Evolutionary conservation across 2,329 filamentous ascomycete genomes (phyloP).

Genomic region (Claviceps monticola): DNA sequence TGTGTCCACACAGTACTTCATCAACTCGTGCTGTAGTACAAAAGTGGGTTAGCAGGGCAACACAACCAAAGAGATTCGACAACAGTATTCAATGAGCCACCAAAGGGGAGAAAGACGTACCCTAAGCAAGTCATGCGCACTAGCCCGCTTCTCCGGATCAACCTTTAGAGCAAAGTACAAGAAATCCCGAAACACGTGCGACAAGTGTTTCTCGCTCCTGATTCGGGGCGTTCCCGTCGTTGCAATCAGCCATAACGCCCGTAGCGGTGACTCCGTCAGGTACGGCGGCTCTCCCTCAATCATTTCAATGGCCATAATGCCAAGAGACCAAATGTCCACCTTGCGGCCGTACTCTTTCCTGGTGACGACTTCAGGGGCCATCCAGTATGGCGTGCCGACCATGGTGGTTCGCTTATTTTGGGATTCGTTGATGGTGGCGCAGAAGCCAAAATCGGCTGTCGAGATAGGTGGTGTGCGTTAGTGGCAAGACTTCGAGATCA

Average conservation of each 20-base stretch:
- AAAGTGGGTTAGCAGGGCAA: background rate
- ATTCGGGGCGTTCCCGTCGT: conserved; percentile 92
- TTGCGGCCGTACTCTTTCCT: conserved; percentile 96
- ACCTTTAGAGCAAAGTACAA: conserved; percentile 88
- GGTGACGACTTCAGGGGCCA: conserved; percentile 96
- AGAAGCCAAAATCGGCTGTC: conserved; percentile 92
- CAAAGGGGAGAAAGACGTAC: conserved; percentile 38
- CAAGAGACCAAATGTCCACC: conserved; percentile 95
- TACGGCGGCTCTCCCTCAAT: conserved; percentile 97
- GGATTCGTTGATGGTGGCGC: conserved; percentile 92
- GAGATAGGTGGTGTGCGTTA: conserved; percentile 10
- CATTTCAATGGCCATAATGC: conserved; percentile 99
- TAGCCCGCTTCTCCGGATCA: conserved; percentile 91
- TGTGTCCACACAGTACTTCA: conserved; percentile 61
- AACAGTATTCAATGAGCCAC: no score
- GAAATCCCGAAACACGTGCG: conserved; percentile 77
- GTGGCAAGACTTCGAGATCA: background rate
- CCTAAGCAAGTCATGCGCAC: conserved; percentile 81
- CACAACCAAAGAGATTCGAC: background rate
- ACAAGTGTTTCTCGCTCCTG: conserved; percentile 79
- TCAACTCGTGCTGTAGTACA: conserved; percentile 56
- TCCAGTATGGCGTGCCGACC: conserved; percentile 99
- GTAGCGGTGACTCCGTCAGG: conserved; percentile 82
- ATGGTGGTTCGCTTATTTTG: conserved; percentile 97
- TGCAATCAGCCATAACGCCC: conserved; percentile 89